phyloP scores from a whole-genome alignment of 768 basidiomycete species.

The Psilocybe azurescens region DNA sequence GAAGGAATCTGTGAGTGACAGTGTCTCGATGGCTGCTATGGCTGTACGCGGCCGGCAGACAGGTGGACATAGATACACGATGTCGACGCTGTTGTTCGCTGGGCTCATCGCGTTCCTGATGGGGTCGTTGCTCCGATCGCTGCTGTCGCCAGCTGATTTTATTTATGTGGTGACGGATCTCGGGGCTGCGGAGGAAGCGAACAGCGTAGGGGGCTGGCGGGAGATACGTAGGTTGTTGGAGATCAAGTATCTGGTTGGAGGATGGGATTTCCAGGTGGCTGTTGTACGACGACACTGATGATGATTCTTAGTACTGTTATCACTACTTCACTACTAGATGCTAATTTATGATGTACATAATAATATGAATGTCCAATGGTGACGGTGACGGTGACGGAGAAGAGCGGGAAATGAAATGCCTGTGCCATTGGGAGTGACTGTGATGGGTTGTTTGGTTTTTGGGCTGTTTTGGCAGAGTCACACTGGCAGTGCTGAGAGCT shows the following conservation, averaged over 20 bases:
- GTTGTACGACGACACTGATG: constrained; percentile 73
- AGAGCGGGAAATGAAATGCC: not conserved
- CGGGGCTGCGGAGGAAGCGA: constrained; percentile 54
- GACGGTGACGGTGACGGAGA: not conserved
- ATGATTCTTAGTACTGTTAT: constrained; percentile 7
- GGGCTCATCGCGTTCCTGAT: constrained; percentile 90
- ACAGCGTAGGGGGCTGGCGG: constrained; percentile 65
- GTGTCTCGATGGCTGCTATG: too few relatives aligned
- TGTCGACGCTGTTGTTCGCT: constrained; percentile 71
- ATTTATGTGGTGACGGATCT: constrained; percentile 75
- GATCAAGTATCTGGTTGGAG: constrained; percentile 79
- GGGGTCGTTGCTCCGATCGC: constrained; percentile 87
- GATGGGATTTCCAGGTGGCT: constrained; percentile 90
- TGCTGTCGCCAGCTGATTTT: constrained; percentile 91
- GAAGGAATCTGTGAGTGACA: not conserved
- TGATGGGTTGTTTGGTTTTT: constrained; percentile 26
- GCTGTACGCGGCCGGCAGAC: not conserved
- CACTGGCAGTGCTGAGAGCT: not conserved
- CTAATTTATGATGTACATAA: too few relatives aligned
- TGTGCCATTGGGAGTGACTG: constrained; percentile 3
- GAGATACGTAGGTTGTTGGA: constrained; percentile 85
- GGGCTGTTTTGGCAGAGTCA: too few relatives aligned
- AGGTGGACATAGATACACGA: constrained; percentile 33
- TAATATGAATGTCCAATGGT: too few relatives aligned
- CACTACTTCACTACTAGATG: not conserved